Evolutionary conservation across 2,329 filamentous ascomycete species (phyloP), one percentile per base, ranked within the genome.

Genomic region (Penicillium sclerotigenum): DNA sequence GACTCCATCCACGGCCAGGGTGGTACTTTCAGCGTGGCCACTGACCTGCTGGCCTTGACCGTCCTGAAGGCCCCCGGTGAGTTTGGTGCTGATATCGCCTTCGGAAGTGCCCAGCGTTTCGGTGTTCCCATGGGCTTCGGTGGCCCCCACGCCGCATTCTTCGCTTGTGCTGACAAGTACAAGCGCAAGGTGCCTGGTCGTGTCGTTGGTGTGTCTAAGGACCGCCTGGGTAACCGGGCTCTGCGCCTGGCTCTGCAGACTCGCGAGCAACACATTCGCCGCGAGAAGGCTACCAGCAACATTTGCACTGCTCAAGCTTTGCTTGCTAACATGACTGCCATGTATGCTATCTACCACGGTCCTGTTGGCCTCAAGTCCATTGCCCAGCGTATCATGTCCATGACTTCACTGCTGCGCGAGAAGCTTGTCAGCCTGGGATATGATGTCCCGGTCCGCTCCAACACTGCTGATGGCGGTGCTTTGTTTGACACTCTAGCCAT

Each of bases 211-310:
- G 82, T 97, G 4, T 96, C 93, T 48, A 96, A 95, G 75, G 93
- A 97, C 71, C 84, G 93, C 52, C 80, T 91, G 5, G 93, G 93
- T 8, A 85, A 89, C 60, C 87, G 83, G 13, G 93, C 92, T 5
- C 86, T 95, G 62, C 83, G 93, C 66, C 77, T 97, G 69, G 89
- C 93, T 18, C 79, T 97, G 50, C 93, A 97, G 77, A 97, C 93
- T 10, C 83, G 93, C 66, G 93, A 97, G 77, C 93, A 97, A 78
- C 93, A 97, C 73, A 97, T 97, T 71, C 85, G 93, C 62, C 85
- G 93, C 68, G 93, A 97, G 73, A 97, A 97, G 82, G 93, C 93
- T 1, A 97, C 93, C 1, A 96, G 91, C 79, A 97, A 97, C 71
- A 92, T 97, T 57, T 97, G 93, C 79, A 97, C 93, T 1, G 92